These are phyloP conservation scores for Komagataella pastoris DNA, from an alignment of 805 yeast genomes.

Conservation along the genomic window DNA sequence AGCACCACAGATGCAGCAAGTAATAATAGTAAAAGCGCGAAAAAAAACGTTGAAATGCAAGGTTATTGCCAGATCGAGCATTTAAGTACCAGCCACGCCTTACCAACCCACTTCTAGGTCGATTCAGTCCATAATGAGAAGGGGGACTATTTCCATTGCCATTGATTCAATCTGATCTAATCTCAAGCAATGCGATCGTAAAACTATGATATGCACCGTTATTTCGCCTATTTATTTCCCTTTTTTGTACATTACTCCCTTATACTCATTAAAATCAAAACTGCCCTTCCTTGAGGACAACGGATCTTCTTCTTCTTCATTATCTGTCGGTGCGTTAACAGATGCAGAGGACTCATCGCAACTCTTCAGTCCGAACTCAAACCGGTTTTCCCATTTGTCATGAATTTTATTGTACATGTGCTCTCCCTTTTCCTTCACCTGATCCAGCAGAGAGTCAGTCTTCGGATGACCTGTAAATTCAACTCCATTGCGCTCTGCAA, in stretches of 20 bases:
- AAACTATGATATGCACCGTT: not conserved
- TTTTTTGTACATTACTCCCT: slow-evolving; percentile 10
- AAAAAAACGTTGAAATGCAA: not conserved
- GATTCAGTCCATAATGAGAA: not conserved
- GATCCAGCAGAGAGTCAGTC: not conserved
- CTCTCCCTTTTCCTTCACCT: not conserved
- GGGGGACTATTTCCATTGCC: not conserved
- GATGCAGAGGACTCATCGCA: not conserved
- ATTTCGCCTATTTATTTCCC: slow-evolving; percentile 5
- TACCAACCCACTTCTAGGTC: not conserved
- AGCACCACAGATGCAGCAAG: not conserved
- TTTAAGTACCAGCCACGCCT: not conserved
- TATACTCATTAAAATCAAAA: slow-evolving; percentile 14
- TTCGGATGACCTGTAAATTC: not conserved
- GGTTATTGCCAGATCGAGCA: not conserved
- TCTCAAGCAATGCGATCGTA: not conserved
- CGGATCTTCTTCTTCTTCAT: not conserved
- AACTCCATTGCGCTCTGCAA: not conserved
- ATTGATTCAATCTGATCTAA: not conserved
- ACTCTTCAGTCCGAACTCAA: slow-evolving; percentile 5
- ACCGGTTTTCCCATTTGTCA: slow-evolving; percentile 1
- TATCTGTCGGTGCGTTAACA: not conserved
- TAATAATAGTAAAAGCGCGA: not conserved
- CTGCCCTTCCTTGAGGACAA: not conserved
- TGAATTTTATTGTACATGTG: not conserved